Percentiles rank a stretch among this genome's conserved stretches.
phyloP scores from a whole-genome alignment of 1,139 yeast genomes.

The Lodderomyces margitis region DNA sequence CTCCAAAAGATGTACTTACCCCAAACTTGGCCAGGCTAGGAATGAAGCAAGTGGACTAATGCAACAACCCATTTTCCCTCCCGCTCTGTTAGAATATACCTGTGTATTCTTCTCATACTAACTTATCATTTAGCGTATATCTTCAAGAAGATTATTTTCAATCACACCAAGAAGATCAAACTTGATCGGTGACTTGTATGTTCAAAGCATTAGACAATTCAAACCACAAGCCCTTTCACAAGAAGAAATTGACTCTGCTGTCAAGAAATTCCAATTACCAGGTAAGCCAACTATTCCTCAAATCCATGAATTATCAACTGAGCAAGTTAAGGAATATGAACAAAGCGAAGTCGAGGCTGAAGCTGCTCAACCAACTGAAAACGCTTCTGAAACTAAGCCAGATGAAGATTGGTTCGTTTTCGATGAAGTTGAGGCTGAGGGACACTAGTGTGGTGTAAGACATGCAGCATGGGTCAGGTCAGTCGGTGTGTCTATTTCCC shows the following conservation, averaged over 20 bases:
- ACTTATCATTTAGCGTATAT: conserved; percentile 17
- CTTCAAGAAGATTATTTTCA: conserved; percentile 45
- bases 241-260: conserved; percentile 74
- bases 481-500: too few relatives aligned
- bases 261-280: conserved; percentile 80
- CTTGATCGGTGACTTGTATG: conserved; percentile 80
- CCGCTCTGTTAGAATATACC: too few relatives aligned
- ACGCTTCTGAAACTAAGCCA: conserved; percentile 41
- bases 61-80: too few relatives aligned
- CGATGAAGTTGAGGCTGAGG: conserved; percentile 70
- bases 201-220: conserved; percentile 83
- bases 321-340: conserved; percentile 75
- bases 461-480: too few relatives aligned
- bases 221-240: conserved; percentile 78
- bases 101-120: background rate
- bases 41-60: too few relatives aligned
- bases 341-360: conserved; percentile 71
- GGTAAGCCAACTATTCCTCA: conserved; percentile 69
- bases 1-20: too few relatives aligned
- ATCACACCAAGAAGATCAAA: conserved; percentile 50
- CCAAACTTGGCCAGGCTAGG: too few relatives aligned
- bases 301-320: conserved; percentile 65
- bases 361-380: conserved; percentile 32
- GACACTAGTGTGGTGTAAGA: conserved; percentile 21
- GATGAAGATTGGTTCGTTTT: conserved; percentile 83